Base-by-base conservation (phyloP, 805 yeast species). In the Yarrowia porcina region DNA sequence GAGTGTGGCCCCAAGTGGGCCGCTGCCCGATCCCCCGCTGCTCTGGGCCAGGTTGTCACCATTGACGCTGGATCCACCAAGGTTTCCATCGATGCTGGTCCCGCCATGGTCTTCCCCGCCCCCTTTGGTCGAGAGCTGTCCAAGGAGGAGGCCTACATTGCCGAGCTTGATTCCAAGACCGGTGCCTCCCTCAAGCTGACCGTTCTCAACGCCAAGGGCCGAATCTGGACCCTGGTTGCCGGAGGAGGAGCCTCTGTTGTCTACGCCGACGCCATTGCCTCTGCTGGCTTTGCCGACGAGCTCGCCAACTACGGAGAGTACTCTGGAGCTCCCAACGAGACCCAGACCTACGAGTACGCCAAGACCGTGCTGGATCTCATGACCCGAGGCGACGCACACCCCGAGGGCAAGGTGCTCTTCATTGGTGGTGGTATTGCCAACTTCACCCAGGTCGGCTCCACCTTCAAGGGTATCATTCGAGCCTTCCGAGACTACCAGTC, bases 1-100 rank as follows among this genome's bases (percentile, higher is more conserved):
- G 81, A 77, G 70, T 78, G 81, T 65, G 81, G 81, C 35, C 77
- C 81, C 64, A 77, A 77, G 69, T 77, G 81, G 81, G 81, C 81
- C 38, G 67, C 71, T n/a, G 80, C 81, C 8, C 76, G 81, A 57
- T 71, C 80, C 17, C 76, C 79, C 42, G 72, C 75, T 52, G 73
- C 75, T 12, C 72, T 77, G 27, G 81, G 81, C 50, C 66, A 69
- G 66, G 67, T 64, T 23, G 68, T 70, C 36, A 61, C 59, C 35
- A 63, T 65, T 23, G 66, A 64, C 27, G 42, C 67, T 23, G 41
- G 41, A 17, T 64, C 68, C 52, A 61, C 67, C 36, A 69, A 69
- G 65, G 67, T 64, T 62, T 68, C 69, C 47, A 68, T 78, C 49
- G 81, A 78, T 64, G 78, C 77, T 62, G 81, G 81, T 32, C 81